Evolutionary conservation across 805 yeast species (phyloP).

Genomic region (Kazachstania taianensis): DNA sequence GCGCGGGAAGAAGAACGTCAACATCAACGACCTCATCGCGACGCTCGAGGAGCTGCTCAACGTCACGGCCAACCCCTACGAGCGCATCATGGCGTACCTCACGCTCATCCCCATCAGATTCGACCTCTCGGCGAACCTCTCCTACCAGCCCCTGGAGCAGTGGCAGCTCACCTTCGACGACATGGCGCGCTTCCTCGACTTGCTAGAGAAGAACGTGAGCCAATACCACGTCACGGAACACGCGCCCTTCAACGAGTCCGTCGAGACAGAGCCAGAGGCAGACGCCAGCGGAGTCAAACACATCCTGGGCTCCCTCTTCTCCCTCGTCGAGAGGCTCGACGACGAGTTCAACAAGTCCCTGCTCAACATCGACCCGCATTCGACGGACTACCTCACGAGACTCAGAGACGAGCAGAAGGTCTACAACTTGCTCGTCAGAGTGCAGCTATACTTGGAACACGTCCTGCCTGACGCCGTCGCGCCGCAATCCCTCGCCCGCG

Average conservation of each 20-base stretch:
- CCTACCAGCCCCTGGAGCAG: slow-evolving; percentile 66
- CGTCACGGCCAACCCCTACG: slow-evolving; percentile 52
- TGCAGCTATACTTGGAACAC: slow-evolving; percentile 76
- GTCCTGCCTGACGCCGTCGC: slow-evolving; percentile 43
- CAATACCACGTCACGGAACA: slow-evolving; percentile 65
- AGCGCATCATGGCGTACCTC: slow-evolving; percentile 65
- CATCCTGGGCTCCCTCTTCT: slow-evolving; percentile 74
- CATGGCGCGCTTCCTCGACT: slow-evolving; percentile 48
- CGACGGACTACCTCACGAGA: slow-evolving; percentile 85
- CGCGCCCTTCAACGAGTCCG: slow-evolving; percentile 61
- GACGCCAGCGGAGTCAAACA: slow-evolving; percentile 54
- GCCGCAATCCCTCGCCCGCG: slow-evolving; percentile 63
- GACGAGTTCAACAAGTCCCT: slow-evolving; percentile 87
- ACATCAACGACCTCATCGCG: slow-evolving; percentile 65
- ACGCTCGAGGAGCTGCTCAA: slow-evolving; percentile 52
- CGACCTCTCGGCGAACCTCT: slow-evolving; percentile 58
- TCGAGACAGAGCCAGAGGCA: slow-evolving; percentile 63
- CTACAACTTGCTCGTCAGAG: slow-evolving; percentile 68
- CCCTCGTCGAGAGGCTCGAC: slow-evolving; percentile 85
- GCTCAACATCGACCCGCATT: slow-evolving; percentile 86
- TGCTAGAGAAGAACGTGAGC: slow-evolving; percentile 52
- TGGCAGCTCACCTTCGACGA: slow-evolving; percentile 69
- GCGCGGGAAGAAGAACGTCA: slow-evolving; percentile 93
- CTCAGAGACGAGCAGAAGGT: slow-evolving; percentile 76
- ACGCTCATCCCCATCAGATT: slow-evolving; percentile 81